Evolutionary conservation across 768 basidiomycete genomes (phyloP), one percentile per base, ranked within the genome.

Genomic region (Sistotremastrum niveocremeum): DNA sequence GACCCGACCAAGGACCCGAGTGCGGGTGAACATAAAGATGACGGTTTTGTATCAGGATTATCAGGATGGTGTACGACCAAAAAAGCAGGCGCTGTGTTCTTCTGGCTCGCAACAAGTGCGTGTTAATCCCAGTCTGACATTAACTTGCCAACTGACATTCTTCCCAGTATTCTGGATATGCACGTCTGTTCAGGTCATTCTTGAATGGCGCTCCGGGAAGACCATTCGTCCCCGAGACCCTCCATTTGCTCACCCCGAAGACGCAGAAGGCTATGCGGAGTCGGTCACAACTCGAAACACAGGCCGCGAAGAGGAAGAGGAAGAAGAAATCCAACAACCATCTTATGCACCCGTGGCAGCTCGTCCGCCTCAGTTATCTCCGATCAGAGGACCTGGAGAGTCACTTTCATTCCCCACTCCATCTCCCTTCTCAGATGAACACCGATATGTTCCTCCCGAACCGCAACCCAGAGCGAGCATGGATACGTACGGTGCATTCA

Each of bases 401-500:
- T 38, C 54, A n/a, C 53, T 59, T 20, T 60, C 56, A 8, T 45
- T 58, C 41, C 46, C 52, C 50, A 51, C 60, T 45, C 42, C 58
- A 48, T 44, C 52, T 11, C 57, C 57, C 20, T 51, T 62, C 36
- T 48, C 54, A 38, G 10, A 53, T 4, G 59, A 55, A 11, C 62
- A 56, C 49, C 10, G 20, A 20, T 20, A 56, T 57, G 37, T 58
- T 66, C 34, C 66, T 61, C 49, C 48, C 63, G 50, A 45, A 56
- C 47, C 42, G 47, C 49, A 47, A 56, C 51, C 42, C 7, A 71
- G 84, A 36, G 78, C 75, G 6, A 87, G 83, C 52, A 76, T 91
- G 64, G 90, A 93, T 54, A 77, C 79, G 10, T 91, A 93, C 55
- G 90, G 89, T 41, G 89, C 88, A 29, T 94, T 91, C 64, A 83